Base-by-base conservation (phyloP, 768 basidiomycete species). In the Boletus fagicola region DNA sequence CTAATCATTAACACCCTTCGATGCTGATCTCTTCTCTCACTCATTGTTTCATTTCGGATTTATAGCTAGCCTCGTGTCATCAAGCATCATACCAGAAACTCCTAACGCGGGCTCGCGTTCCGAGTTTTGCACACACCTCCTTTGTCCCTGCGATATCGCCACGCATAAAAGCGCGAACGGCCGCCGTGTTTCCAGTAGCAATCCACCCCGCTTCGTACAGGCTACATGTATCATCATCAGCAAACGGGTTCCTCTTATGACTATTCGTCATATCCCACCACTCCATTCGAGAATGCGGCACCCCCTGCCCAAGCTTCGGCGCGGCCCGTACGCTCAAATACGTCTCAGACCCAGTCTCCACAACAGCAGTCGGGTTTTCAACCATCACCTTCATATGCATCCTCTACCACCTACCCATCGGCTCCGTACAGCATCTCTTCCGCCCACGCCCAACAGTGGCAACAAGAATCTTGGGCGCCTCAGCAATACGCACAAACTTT, bases 221-320 rank as follows among this genome's bases (percentile, higher is more conserved):
- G 80, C 57, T 83, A 84, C 65, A 74, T 83, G 69, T 86, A 87
- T 68, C 77, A 78, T 52, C 72, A 77, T 57, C 74, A 79, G 51
- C 77, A 75, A 20, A 75, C 75, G 35, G 68, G 73, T 38, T 75
- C 75, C 54, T 63, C 75, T 56, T 86, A 87, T 67, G 81, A 80
- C 60, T 84, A 83, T 67, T 48, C 78, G 31, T 68, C 76, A 54
- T 80, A 82, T 57, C 71, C 67, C 28, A 62, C 66, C 30, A 57
- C 72, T 9, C 61, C 72, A 5, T 72, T 62, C 48, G 68, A 68
- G 44, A 58, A 58, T 11, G 47, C 64, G 6, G 65, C 65, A 47
- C 67, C 68, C 56, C 57, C 65, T 54, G 52, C 70, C 62, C 75
- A 66, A 55, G 58, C 65, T n/a, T 61, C 68, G 59, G 67, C 62